Evolutionary conservation across 1,139 yeast species (phyloP).

Genomic region (Scheffersomyces titani): DNA sequence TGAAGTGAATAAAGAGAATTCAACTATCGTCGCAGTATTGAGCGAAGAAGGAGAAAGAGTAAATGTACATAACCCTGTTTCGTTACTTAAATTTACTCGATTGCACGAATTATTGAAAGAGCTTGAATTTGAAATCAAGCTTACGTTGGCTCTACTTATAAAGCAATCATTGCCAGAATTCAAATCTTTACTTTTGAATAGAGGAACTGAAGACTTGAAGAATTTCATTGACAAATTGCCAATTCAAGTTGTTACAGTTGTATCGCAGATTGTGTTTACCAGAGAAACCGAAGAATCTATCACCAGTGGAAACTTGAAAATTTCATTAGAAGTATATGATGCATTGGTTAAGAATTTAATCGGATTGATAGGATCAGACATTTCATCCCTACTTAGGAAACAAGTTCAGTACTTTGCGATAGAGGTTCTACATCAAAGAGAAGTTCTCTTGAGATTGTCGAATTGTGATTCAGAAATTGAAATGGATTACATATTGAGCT

Average conservation of each 20-base stretch:
- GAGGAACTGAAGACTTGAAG: slow-evolving; percentile 5
- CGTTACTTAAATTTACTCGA: slow-evolving; percentile 41
- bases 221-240: slow-evolving; percentile 36
- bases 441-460: slow-evolving; percentile 33
- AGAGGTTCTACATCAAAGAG: slow-evolving; percentile 66
- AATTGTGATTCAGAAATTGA: slow-evolving; percentile 14
- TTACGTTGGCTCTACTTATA: slow-evolving; percentile 43
- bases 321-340: slow-evolving; percentile 3
- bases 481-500: slow-evolving; percentile 45
- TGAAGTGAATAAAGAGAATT: slow-evolving; percentile 34
- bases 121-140: slow-evolving; percentile 56
- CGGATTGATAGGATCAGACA: slow-evolving; percentile 18
- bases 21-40: slow-evolving; percentile 45
- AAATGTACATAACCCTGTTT: slow-evolving; percentile 43
- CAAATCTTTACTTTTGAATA: slow-evolving; percentile 10
- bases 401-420: slow-evolving; percentile 63
- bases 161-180: slow-evolving; percentile 9
- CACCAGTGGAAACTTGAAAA: slow-evolving; percentile 1
- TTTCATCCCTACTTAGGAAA: slow-evolving; percentile 35
- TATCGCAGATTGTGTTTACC: slow-evolving; percentile 65
- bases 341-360: slow-evolving; percentile 15
- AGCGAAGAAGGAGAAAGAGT: slow-evolving; percentile 71
- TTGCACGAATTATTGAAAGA: slow-evolving; percentile 65
- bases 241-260: slow-evolving; percentile 58
- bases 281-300: slow-evolving; percentile 33